Percentiles rank a stretch among this genome's conserved stretches.
Conservation (phyloP, 2,329 filamentous ascomycete genomes). For the Lasiodiplodia citricola region DNA sequence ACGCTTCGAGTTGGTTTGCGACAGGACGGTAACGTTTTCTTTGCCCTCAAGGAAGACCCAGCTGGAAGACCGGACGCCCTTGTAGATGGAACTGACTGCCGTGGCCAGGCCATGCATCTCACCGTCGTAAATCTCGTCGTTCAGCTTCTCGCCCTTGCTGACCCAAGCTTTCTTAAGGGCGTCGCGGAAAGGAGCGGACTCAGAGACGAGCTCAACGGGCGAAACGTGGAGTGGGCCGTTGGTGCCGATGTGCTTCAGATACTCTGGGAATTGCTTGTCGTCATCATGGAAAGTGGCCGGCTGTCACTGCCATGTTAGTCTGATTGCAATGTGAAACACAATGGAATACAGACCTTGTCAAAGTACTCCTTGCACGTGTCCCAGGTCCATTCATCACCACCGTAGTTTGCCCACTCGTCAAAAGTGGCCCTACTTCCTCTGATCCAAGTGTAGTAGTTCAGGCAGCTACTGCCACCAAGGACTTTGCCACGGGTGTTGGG, state of each 20-base stretch:
- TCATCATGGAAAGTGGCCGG: constrained; percentile 65
- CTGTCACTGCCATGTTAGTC: constrained; percentile 36
- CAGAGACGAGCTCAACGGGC: constrained; percentile 60
- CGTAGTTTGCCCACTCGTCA: constrained; percentile 55
- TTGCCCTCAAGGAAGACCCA: too few species aligned
- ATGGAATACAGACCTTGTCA: constrained; percentile 40
- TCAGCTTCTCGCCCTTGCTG: constrained; percentile 57
- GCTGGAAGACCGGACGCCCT: too few species aligned
- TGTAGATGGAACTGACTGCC: too few species aligned
- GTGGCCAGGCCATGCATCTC: too few species aligned
- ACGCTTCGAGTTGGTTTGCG: too few species aligned
- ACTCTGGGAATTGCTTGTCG: constrained; percentile 48
- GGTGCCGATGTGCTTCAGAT: constrained; percentile 58
- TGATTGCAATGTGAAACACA: too few species aligned
- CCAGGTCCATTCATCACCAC: constrained; percentile 62
- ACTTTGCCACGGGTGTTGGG: constrained; percentile 66
- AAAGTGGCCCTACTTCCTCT: constrained; percentile 64
- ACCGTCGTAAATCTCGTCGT: constrained; percentile 24
- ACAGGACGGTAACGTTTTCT: too few species aligned
- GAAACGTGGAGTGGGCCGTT: constrained; percentile 60
- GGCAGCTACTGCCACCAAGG: constrained; percentile 62
- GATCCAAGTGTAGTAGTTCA: constrained; percentile 71
- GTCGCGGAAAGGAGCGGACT: constrained; percentile 58
- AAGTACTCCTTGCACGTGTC: constrained; percentile 58
- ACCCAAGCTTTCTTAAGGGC: constrained; percentile 59